phyloP scores from a whole-genome alignment of 495 filamentous ascomycete species.

The Daldinia grandis region DNA sequence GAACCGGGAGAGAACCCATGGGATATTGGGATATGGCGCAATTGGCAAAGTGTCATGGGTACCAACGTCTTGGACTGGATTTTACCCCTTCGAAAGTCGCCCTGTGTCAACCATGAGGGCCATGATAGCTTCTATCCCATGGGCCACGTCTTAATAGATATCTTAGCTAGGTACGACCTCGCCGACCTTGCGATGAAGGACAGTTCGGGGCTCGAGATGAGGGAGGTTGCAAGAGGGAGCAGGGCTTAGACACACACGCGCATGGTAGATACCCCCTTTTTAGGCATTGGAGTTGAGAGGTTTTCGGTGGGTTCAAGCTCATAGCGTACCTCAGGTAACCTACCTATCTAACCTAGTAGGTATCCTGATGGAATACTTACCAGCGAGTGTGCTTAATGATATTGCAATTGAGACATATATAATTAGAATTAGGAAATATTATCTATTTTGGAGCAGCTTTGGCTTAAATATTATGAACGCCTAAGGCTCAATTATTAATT shows the following conservation, averaged over 20 bases:
- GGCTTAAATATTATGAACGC: not conserved
- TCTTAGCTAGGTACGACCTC: conserved; percentile 51
- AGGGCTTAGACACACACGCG: conserved; percentile 10
- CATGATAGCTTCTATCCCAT: conserved; percentile 59
- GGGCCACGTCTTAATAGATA: conserved; percentile 51
- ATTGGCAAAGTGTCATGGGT: conserved; percentile 81
- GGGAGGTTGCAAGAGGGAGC: conserved; percentile 28
- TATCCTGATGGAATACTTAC: not conserved
- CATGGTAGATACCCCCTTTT: conserved; percentile 38
- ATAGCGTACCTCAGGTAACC: not conserved
- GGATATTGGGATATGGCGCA: conserved; percentile 70
- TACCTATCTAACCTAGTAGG: not conserved
- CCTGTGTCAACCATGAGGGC: conserved; percentile 62
- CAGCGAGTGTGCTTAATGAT: not conserved
- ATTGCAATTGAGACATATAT: not conserved
- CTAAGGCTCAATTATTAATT: not conserved
- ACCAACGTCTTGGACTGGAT: conserved; percentile 74
- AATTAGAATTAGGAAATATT: not conserved
- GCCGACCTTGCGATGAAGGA: conserved; percentile 40
- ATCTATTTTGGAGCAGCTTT: not conserved
- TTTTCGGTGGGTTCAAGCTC: not conserved
- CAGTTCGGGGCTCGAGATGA: conserved; percentile 40
- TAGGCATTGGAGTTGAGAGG: conserved; percentile 30
- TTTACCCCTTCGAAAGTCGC: conserved; percentile 72
- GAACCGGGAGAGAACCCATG: conserved; percentile 81